Percentiles rank a stretch among this genome's conserved stretches.
Conservation (phyloP, 2,329 filamentous ascomycete species). For the Talaromyces sp. region DNA sequence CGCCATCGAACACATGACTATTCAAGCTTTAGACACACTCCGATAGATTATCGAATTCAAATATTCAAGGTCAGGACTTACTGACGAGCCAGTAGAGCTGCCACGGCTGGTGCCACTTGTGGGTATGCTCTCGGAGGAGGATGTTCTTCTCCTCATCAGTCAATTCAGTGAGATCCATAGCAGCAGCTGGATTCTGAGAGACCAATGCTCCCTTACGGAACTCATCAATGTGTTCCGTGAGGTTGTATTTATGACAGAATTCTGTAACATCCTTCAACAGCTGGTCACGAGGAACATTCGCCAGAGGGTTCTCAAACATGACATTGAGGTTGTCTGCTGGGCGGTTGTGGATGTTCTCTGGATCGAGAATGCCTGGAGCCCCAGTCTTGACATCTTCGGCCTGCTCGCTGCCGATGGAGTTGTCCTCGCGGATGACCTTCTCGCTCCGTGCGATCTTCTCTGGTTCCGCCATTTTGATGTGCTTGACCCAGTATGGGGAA, state of each 20-base stretch:
- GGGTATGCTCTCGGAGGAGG: conserved; percentile 45
- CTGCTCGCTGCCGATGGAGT: conserved; percentile 11
- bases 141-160: conserved; percentile 43
- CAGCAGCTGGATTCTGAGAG: conserved; percentile 50
- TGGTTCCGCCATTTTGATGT: conserved; percentile 12
- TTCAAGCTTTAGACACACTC: conserved; percentile 3
- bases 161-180: conserved; percentile 49
- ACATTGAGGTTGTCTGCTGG: conserved; percentile 30
- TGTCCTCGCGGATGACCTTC: conserved; percentile 13
- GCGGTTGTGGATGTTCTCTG: conserved; percentile 26
- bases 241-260: conserved; percentile 51
- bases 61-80: conserved; percentile 21
- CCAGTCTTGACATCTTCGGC: conserved; percentile 19
- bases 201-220: conserved; percentile 54
- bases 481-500: background rate
- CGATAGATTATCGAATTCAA: background rate
- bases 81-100: conserved; percentile 48
- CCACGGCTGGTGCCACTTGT: conserved; percentile 52
- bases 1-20: conserved; percentile 51
- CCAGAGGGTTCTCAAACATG: conserved; percentile 54
- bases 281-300: conserved; percentile 50
- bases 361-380: conserved; percentile 17
- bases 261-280: conserved; percentile 54
- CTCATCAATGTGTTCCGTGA: conserved; percentile 48
- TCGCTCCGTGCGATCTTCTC: conserved; percentile 9